Conservation (phyloP, 139 green algal species). For the Chlorella sp. region DNA sequence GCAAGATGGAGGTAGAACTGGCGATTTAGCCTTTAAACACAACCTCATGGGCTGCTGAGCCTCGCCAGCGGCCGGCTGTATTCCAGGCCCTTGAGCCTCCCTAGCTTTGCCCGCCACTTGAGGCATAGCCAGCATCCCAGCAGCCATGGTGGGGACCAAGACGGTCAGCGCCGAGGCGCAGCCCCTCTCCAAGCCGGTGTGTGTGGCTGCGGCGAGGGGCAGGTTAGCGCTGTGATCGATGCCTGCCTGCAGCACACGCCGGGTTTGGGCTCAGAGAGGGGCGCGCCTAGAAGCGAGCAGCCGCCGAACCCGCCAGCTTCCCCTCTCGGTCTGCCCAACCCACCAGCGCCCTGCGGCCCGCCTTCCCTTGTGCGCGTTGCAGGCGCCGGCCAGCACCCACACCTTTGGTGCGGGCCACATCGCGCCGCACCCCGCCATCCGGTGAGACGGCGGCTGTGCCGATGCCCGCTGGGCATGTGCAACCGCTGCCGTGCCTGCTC, state of each 20-base stretch:
- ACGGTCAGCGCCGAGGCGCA: not conserved
- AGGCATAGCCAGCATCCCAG: not conserved
- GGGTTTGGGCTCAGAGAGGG: not conserved
- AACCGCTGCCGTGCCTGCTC: too few species aligned
- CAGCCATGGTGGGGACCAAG: not conserved
- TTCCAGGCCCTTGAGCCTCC: too few species aligned
- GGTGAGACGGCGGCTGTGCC: not conserved
- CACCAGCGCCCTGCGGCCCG: not conserved
- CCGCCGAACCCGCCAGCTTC: too few species aligned
- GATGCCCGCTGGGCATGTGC: too few species aligned
- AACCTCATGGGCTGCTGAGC: too few species aligned
- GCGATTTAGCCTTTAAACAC: too few species aligned
- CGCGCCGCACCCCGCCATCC: constrained; percentile 6
- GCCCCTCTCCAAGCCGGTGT: too few species aligned
- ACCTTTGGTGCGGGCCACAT: constrained; percentile 11
- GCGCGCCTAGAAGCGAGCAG: not conserved
- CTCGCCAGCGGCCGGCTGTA: too few species aligned
- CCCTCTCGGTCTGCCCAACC: not conserved
- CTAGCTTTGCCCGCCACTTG: not conserved
- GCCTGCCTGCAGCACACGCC: not conserved
- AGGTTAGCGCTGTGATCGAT: too few species aligned
- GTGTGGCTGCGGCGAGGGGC: too few species aligned
- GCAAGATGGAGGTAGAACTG: too few species aligned
- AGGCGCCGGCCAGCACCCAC: constrained; percentile 8
- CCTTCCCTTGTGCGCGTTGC: not conserved